Percentiles rank a stretch among this genome's conserved stretches.
These are phyloP conservation scores for Acer saccharum DNA, from an alignment of 345 rosid species.

Conservation along the genomic window DNA sequence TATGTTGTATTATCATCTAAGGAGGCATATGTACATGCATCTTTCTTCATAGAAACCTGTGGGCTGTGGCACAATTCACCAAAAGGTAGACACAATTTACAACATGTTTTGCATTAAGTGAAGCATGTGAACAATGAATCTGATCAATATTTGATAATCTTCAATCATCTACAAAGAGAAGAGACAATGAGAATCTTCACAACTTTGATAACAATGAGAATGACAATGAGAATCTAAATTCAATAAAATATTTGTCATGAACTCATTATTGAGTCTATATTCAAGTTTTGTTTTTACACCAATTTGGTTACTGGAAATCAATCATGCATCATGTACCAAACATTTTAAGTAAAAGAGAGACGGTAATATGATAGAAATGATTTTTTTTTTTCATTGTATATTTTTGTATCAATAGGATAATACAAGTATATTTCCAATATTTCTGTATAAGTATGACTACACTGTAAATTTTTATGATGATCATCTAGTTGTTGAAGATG, in stretches of 20 bases:
- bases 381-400: background rate
- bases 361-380: background rate
- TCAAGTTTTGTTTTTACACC: too few relatives aligned
- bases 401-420: background rate
- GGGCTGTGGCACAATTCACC: slow-evolving; percentile 21
- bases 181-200: background rate
- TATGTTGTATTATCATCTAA: too few relatives aligned
- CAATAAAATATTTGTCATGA: background rate
- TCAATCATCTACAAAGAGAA: background rate
- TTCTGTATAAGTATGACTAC: background rate
- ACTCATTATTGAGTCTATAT: too few relatives aligned
- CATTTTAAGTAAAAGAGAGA: background rate
- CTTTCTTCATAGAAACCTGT: too few relatives aligned
- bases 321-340: background rate
- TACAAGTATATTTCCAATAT: background rate
- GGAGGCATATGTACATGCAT: too few relatives aligned
- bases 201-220: background rate
- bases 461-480: background rate
- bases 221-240: too few relatives aligned
- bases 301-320: background rate
- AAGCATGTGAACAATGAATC: background rate
- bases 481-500: slow-evolving; percentile 34
- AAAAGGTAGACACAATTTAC: background rate
- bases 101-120: background rate
- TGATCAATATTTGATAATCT: background rate